phyloP scores from a whole-genome alignment of 2,329 filamentous ascomycete species.

The Bertia moriformis region DNA sequence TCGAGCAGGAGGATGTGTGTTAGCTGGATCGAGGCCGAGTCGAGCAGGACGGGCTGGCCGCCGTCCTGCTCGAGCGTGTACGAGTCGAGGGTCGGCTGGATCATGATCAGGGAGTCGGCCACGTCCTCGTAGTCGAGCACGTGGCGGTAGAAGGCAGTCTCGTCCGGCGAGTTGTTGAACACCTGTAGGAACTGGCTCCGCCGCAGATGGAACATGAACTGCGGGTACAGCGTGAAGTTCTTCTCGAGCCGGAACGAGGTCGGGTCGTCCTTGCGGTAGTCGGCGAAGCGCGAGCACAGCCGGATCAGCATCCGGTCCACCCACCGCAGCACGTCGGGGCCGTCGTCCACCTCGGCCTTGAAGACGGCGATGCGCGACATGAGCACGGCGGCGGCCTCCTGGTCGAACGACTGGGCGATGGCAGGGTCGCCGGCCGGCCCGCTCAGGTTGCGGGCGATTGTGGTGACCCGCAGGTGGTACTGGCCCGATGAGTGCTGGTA shows the following conservation, averaged over 20 bases:
- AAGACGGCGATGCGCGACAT: slow-evolving; percentile 99
- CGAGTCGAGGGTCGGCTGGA: slow-evolving; percentile 90
- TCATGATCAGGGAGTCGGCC: slow-evolving; percentile 94
- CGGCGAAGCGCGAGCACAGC: slow-evolving; percentile 87
- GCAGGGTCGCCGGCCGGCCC: slow-evolving; percentile 88
- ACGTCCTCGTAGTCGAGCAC: slow-evolving; percentile 95
- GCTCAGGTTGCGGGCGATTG: slow-evolving; percentile 77
- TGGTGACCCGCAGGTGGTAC: slow-evolving; percentile 91
- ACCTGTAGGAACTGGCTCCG: slow-evolving; percentile 96
- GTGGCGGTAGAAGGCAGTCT: slow-evolving; percentile 97
- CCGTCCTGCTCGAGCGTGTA: slow-evolving; percentile 96
- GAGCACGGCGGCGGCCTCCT: slow-evolving; percentile 89
- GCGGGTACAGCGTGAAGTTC: slow-evolving; percentile 96
- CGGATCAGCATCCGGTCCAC: slow-evolving; percentile 97
- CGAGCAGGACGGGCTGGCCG: slow-evolving; percentile 79
- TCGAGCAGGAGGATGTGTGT: slow-evolving; percentile 88
- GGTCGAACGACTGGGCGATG: slow-evolving; percentile 92
- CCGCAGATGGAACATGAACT: slow-evolving; percentile 98
- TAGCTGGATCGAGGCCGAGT: slow-evolving; percentile 90
- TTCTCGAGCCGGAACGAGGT: slow-evolving; percentile 94
- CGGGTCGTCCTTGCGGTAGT: slow-evolving; percentile 95
- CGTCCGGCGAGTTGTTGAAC: slow-evolving; percentile 98
- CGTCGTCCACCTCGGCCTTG: slow-evolving; percentile 96
- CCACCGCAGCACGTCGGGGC: slow-evolving; percentile 91
- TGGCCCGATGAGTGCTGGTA: slow-evolving; percentile 96